phyloP scores from a whole-genome alignment of 805 yeast species.

The Nakazawaea siamensis region DNA sequence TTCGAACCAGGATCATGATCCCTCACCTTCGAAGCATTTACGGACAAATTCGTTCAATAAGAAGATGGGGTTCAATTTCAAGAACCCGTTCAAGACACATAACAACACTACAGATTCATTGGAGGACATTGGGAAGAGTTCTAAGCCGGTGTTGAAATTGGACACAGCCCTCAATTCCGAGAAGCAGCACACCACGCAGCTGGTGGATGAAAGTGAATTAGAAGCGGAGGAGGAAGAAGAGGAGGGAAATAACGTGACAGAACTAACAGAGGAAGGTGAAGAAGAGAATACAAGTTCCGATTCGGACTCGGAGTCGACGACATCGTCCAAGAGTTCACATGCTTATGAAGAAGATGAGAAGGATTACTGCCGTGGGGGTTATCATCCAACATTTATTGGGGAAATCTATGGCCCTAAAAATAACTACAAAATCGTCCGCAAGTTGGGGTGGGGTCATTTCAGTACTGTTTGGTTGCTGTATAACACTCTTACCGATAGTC shows the following conservation, averaged over 20 bases:
- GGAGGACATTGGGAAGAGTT: background rate
- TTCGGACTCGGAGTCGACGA: slow-evolving; percentile 5
- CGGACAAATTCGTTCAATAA: slow-evolving; percentile 5
- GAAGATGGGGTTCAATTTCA: slow-evolving; percentile 8
- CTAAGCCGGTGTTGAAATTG: background rate
- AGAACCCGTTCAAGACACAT: slow-evolving; percentile 7
- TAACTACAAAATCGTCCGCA: slow-evolving; percentile 41
- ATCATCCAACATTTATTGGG: slow-evolving; percentile 53
- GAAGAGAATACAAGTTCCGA: background rate
- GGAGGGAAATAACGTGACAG: background rate
- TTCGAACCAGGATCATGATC: background rate
- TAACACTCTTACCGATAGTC: slow-evolving; percentile 27
- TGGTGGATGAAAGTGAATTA: background rate
- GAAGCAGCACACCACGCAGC: background rate
- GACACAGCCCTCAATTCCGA: too few species aligned
- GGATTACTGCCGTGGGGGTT: slow-evolving; percentile 55
- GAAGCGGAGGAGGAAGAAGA: slow-evolving; percentile 1
- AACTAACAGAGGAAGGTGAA: slow-evolving; percentile 2
- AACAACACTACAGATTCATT: background rate
- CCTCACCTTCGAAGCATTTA: slow-evolving; percentile 2
- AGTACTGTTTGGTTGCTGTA: slow-evolving; percentile 64
- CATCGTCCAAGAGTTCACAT: slow-evolving; percentile 12
- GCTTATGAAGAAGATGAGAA: slow-evolving; percentile 37
- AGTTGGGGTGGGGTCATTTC: slow-evolving; percentile 68
- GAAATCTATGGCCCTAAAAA: slow-evolving; percentile 40